Evolutionary conservation across 441 rosid genomes (phyloP).

Genomic region (Corymbia citriodora): DNA sequence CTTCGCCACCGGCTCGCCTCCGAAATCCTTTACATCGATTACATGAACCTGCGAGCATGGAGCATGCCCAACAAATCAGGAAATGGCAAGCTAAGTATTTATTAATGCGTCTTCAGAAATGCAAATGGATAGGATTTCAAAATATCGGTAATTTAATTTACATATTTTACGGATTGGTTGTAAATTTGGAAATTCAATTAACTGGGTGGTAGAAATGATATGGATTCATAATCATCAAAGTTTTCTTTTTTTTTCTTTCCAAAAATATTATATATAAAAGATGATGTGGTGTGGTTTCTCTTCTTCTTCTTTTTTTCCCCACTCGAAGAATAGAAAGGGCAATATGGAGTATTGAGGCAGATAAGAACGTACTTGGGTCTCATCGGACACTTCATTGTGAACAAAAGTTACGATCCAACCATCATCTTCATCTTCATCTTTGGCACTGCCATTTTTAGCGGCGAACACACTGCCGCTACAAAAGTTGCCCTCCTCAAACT

Average conservation of each 20-base stretch:
- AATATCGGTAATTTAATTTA: too few species aligned
- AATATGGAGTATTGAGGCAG: too few species aligned
- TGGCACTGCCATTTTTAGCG: neutral
- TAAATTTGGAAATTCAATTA: too few species aligned
- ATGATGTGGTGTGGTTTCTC: too few species aligned
- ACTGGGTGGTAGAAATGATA: too few species aligned
- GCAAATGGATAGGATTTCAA: too few species aligned
- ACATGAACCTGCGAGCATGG: neutral
- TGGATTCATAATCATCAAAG: too few species aligned
- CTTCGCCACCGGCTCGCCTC: neutral
- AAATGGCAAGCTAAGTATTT: neutral
- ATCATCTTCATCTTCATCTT: neutral
- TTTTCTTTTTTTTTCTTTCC: too few species aligned
- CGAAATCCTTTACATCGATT: neutral
- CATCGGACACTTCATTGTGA: neutral
- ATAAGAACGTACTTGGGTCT: neutral
- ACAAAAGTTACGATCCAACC: slow-evolving; percentile 2
- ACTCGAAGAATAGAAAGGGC: neutral
- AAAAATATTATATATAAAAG: too few species aligned
- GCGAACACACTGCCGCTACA: slow-evolving; percentile 9
- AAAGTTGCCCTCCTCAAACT: neutral
- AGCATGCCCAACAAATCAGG: neutral
- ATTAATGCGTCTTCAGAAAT: too few species aligned
- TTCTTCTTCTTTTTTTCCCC: neutral
- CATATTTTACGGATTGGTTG: too few species aligned